Base-by-base conservation (phyloP, 306 rosid genomes). In the Fragaria vesca region DNA sequence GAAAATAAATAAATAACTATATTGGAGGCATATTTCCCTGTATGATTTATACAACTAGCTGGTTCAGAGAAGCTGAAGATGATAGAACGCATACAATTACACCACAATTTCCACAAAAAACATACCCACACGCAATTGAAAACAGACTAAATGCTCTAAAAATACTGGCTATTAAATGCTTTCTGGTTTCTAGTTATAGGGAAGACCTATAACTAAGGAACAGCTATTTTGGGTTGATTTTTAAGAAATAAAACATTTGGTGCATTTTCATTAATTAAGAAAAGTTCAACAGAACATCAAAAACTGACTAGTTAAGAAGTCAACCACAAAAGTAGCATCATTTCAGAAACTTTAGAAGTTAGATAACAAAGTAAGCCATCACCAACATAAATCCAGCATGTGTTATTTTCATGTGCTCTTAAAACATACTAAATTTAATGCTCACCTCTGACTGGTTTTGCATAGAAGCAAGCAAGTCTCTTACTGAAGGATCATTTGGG, bases 391-490 rank as follows among this genome's bases (percentile, higher is more conserved):
- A 46, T 48, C 38, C 45, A 38, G 45, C 6, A n/a, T 73, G 34
- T 52, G 63, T 10, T 30, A 57, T 66, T 17, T 73, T 55, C 47
- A 17, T 13, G 12, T 2, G 46, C 8, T 67, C 28, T 38, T 70
- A 58, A 43, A 43, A 43, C 74, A 28, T 24, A 48, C 1, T 1
- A 21, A 42, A 12, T 55, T 69, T 68, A n/a, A 52, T 50, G 81
- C 90, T 76, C 80, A 84, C 98, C 85, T 91, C 98, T 26, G 97
- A 83, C 82, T 88, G 94, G 81, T 77, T 90, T 88, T 91, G 96
- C 97, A 96, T 96, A 78, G 99, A 96, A 79, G 98, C 97, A 75
- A 96, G 91, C 81, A 96, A 90, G 81, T 96, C 98, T 84, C 91
- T 93, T 78, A 96, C 99, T 10, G 98, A 91, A 32, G 94, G 97